Conservation (phyloP, 2,329 filamentous ascomycete species). For the Colletotrichum lindemuthianum region DNA sequence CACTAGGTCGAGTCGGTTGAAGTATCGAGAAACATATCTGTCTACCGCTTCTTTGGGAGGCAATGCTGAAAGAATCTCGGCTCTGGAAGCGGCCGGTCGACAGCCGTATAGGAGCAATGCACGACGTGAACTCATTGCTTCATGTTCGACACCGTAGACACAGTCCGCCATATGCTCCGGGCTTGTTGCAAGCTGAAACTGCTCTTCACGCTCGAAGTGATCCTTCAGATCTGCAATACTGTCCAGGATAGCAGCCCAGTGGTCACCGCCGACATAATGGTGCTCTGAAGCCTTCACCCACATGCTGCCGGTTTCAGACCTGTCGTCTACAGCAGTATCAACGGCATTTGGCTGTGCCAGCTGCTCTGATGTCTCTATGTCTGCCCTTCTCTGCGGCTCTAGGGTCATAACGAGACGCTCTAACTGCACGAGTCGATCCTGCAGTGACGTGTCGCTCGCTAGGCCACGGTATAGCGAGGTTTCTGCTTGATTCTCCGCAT, state of each 20-base stretch:
- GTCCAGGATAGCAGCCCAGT: constrained; percentile 54
- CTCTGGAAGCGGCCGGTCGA: constrained; percentile 19
- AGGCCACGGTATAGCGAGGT: fast-evolving
- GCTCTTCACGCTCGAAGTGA: constrained; percentile 43
- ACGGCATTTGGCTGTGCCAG: background rate
- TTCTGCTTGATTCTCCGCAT: constrained; percentile 37
- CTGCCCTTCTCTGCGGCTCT: background rate
- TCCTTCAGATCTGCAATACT: constrained; percentile 52
- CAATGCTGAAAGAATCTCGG: constrained; percentile 47
- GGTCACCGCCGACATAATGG: constrained; percentile 48
- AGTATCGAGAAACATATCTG: constrained; percentile 48
- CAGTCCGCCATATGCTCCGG: fast-evolving
- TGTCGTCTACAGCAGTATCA: constrained; percentile 1
- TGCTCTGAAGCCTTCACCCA: constrained; percentile 38
- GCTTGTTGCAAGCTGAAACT: background rate
- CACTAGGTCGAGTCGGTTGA: constrained; percentile 45
- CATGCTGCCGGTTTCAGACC: constrained; percentile 46
- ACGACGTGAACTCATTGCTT: background rate
- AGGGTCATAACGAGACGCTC: constrained; percentile 44
- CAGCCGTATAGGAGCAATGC: constrained; percentile 16
- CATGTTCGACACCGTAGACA: fast-evolving
- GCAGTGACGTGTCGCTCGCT: background rate
- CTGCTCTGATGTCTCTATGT: background rate
- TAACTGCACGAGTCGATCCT: constrained; percentile 42
- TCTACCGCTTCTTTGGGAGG: constrained; percentile 47